phyloP scores from a whole-genome alignment of 2,329 filamentous ascomycete species.

The Metarhizium anisopliae region DNA sequence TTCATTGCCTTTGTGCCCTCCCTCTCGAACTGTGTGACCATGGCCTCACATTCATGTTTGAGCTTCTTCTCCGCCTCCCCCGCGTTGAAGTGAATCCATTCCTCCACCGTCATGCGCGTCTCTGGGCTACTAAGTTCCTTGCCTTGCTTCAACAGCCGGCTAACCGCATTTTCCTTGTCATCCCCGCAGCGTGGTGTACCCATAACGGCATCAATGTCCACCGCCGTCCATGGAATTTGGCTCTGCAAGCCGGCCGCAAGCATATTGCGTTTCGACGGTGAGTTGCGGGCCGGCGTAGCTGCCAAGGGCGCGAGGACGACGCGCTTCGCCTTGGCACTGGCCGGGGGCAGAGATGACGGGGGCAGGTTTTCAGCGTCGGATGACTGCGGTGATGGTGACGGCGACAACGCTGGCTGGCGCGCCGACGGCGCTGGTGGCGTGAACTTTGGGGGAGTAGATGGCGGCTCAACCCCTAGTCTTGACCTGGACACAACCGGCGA shows the following conservation, averaged over 20 bases:
- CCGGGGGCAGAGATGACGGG: constrained; percentile 54
- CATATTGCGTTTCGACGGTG: constrained; percentile 54
- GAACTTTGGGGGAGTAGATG: constrained; percentile 33
- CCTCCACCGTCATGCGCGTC: constrained; percentile 83
- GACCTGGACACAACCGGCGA: constrained; percentile 1
- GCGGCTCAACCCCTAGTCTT: constrained; percentile 17
- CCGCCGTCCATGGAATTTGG: constrained; percentile 57
- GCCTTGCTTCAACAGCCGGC: constrained; percentile 43
- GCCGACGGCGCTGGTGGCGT: constrained; percentile 38
- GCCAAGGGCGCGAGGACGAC: constrained; percentile 36
- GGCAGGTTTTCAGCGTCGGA: constrained; percentile 76
- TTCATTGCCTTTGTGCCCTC: constrained; percentile 73
- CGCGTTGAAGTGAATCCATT: constrained; percentile 84
- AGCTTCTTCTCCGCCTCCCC: constrained; percentile 70
- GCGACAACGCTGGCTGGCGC: constrained; percentile 46
- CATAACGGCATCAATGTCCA: constrained; percentile 70
- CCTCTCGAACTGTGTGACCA: constrained; percentile 75
- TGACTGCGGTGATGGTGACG: constrained; percentile 62
- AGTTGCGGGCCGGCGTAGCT: constrained; percentile 40
- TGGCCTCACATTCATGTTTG: constrained; percentile 69
- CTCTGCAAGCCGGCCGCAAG: constrained; percentile 46
- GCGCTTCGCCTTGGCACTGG: constrained; percentile 34
- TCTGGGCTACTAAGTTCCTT: constrained; percentile 63
- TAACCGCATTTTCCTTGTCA: constrained; percentile 44
- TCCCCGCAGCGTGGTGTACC: constrained; percentile 30